phyloP scores from a whole-genome alignment of 176 grass and related monocot genomes.

The Rhipidocladum racemiflorum region DNA sequence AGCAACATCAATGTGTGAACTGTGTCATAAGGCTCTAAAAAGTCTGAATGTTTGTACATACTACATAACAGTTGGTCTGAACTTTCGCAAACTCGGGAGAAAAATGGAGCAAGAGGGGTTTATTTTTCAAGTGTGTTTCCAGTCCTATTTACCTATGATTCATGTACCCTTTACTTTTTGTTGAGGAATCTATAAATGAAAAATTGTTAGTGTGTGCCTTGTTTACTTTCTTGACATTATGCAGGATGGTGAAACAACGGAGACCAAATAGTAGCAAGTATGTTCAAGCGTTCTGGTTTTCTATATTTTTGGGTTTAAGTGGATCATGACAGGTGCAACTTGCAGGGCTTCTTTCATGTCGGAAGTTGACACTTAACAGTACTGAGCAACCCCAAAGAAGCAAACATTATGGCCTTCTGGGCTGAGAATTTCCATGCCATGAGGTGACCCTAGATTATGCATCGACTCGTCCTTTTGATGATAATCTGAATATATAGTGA shows the following conservation, averaged over 20 bases:
- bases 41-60: slow-evolving; percentile 37
- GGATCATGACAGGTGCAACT: no score
- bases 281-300: no score
- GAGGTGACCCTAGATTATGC: slow-evolving; percentile 15
- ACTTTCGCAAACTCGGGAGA: slow-evolving; percentile 10
- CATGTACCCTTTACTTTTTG: not conserved
- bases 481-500: slow-evolving; percentile 11
- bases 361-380: slow-evolving; percentile 58
- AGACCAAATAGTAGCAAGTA: no score
- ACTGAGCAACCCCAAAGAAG: slow-evolving; percentile 24
- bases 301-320: no score
- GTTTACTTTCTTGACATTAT: not conserved
- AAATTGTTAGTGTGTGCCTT: not conserved
- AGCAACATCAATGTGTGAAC: no score
- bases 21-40: slow-evolving; percentile 14
- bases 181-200: not conserved
- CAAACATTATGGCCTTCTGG: slow-evolving; percentile 14
- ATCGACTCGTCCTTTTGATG: slow-evolving; percentile 23
- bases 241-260: not conserved
- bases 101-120: slow-evolving; percentile 55
- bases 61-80: slow-evolving; percentile 1
- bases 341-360: no score
- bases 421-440: slow-evolving; percentile 13
- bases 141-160: not conserved
- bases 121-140: slow-evolving; percentile 8